Percentiles rank a stretch among this genome's conserved stretches.
These are phyloP conservation scores for Paraphoma sp. DNA, from an alignment of 2,329 filamentous ascomycete species.

Conservation along the genomic window DNA sequence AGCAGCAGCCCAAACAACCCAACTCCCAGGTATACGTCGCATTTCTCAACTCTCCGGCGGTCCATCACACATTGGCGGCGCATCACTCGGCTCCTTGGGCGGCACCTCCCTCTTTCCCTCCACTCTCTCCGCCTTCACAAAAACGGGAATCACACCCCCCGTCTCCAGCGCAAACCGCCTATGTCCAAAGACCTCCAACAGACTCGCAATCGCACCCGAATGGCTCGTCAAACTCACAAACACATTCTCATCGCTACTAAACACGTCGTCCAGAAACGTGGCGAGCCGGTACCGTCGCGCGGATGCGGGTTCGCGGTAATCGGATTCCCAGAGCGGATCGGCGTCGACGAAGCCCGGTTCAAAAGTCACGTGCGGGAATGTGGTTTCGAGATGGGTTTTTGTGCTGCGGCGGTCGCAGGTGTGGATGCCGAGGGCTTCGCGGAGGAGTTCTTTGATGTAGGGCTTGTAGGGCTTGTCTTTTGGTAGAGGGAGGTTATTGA, in stretches of 20 bases:
- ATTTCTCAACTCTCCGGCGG: constrained; percentile 17
- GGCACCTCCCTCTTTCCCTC: constrained; percentile 35
- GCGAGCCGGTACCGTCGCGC: constrained; percentile 35
- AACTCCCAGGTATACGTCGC: too few relatives aligned
- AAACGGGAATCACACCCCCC: constrained; percentile 71
- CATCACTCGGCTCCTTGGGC: constrained; percentile 40
- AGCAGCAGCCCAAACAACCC: too few relatives aligned
- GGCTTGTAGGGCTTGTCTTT: constrained; percentile 60
- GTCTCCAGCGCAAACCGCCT: constrained; percentile 66
- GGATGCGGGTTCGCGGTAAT: constrained; percentile 37
- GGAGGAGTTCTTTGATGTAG: constrained; percentile 67
- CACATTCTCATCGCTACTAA: constrained; percentile 51
- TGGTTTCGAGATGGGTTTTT: constrained; percentile 56
- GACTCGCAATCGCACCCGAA: constrained; percentile 63
- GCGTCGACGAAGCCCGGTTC: constrained; percentile 67
- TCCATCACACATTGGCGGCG: constrained; percentile 34
- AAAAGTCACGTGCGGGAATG: constrained; percentile 61
- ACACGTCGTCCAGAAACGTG: constrained; percentile 61
- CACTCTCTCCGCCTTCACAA: constrained; percentile 65
- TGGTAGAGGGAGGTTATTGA: constrained; percentile 60
- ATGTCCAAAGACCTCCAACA: constrained; percentile 65
- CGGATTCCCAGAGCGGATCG: constrained; percentile 60
- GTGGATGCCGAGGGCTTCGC: constrained; percentile 71
- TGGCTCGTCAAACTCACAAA: constrained; percentile 65
- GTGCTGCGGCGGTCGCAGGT: constrained; percentile 70